These are phyloP conservation scores for Kandelia obovata DNA, from an alignment of 345 rosid genomes.

Conservation along the genomic window DNA sequence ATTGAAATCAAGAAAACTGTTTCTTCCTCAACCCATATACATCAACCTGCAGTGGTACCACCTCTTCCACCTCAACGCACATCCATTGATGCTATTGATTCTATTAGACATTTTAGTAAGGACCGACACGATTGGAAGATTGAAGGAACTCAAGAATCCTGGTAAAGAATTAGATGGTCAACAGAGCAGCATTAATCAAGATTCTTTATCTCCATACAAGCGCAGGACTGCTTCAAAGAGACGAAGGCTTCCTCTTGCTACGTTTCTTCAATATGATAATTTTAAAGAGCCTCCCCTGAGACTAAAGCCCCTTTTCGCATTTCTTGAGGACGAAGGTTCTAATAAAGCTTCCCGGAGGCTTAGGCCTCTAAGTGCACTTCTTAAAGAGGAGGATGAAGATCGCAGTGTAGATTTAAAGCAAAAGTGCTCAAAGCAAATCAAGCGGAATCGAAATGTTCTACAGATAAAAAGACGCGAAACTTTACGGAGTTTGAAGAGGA, in stretches of 20 bases:
- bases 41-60: background rate
- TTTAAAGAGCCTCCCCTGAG: background rate
- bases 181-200: background rate
- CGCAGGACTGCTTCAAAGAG: background rate
- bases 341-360: too few species aligned
- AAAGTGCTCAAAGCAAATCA: background rate
- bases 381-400: too few species aligned
- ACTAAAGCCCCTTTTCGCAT: too few species aligned
- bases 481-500: conserved; percentile 27
- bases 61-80: conserved; percentile 2
- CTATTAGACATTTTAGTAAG: background rate
- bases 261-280: background rate
- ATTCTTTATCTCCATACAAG: background rate
- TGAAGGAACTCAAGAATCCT: background rate
- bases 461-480: conserved; percentile 7
- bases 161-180: background rate
- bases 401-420: too few species aligned
- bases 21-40: background rate
- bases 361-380: too few species aligned
- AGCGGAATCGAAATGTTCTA: background rate
- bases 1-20: background rate
- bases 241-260: background rate
- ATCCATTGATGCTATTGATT: background rate
- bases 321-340: too few species aligned
- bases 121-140: background rate